These are phyloP conservation scores for Phyllosticta paracitricarpa DNA, from an alignment of 2,329 filamentous ascomycete genomes.

Conservation along the genomic window DNA sequence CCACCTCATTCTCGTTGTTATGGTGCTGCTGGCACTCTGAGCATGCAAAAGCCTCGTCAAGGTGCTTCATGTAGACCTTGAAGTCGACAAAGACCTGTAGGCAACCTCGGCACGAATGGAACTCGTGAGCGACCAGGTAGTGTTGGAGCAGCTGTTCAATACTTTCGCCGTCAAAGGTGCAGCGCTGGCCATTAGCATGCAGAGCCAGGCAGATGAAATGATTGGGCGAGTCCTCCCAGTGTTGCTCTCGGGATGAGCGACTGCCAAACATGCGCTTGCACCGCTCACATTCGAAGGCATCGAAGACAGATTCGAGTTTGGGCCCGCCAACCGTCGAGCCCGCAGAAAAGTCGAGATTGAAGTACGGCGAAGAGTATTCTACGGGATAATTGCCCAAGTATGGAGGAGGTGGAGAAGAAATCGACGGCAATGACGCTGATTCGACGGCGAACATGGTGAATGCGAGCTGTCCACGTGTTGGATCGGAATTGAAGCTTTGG, in stretches of 20 bases:
- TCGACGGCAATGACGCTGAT: not conserved
- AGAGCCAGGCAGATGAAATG: constrained; percentile 1
- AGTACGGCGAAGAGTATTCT: not conserved
- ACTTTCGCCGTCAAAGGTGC: not conserved
- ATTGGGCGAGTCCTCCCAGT: not conserved
- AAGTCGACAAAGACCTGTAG: constrained; percentile 1
- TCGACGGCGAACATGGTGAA: not conserved
- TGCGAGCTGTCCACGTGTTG: not conserved
- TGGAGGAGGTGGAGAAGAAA: not conserved
- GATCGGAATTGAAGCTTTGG: not conserved
- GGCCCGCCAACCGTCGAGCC: not conserved
- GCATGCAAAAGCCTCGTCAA: not conserved
- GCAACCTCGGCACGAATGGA: constrained; percentile 1
- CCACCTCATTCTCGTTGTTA: not conserved
- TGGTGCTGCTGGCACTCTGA: constrained; percentile 1
- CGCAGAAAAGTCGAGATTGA: not conserved
- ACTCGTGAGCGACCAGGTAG: not conserved
- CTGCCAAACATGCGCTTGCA: not conserved
- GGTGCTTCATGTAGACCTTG: not conserved
- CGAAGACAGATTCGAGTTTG: not conserved
- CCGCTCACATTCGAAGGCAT: not conserved
- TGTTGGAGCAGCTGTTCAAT: not conserved
- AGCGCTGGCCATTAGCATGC: not conserved
- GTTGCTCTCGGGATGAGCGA: constrained; percentile 1
- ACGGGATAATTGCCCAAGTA: not conserved